phyloP scores from a whole-genome alignment of 2,329 filamentous ascomycete genomes.

The Alternaria sp. region DNA sequence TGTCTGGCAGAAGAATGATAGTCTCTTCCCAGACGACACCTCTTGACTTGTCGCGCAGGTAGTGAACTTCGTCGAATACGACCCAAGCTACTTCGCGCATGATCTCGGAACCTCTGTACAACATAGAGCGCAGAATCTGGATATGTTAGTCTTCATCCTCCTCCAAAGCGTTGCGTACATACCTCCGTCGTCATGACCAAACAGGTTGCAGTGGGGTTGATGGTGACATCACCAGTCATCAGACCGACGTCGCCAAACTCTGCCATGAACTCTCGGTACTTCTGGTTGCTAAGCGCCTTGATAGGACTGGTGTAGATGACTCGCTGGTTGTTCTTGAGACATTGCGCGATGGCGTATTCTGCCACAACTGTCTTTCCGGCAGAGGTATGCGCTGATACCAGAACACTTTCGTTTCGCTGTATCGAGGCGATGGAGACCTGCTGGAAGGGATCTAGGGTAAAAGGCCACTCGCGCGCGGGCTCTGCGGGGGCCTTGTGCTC shows the following conservation, averaged over 20 bases:
- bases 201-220: slow-evolving; percentile 97
- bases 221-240: slow-evolving; percentile 99
- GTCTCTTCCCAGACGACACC: slow-evolving; percentile 99
- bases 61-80: slow-evolving; percentile 97
- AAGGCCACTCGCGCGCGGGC: slow-evolving; percentile 83
- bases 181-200: slow-evolving; percentile 97
- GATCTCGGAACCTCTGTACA: slow-evolving; percentile 97
- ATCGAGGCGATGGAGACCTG: slow-evolving; percentile 94
- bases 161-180: slow-evolving; percentile 8
- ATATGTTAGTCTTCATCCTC: slow-evolving; percentile 21
- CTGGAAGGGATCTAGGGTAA: slow-evolving; percentile 97
- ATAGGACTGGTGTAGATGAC: slow-evolving; percentile 99
- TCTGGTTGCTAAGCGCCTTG: slow-evolving; percentile 98
- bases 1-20: slow-evolving; percentile 96
- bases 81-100: slow-evolving; percentile 99
- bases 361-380: slow-evolving; percentile 98
- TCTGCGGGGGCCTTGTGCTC: slow-evolving; percentile 89
- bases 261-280: slow-evolving; percentile 93
- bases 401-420: slow-evolving; percentile 91
- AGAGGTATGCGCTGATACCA: slow-evolving; percentile 96
- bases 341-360: slow-evolving; percentile 97
- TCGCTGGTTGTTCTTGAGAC: slow-evolving; percentile 94
- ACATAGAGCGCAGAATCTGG: slow-evolving; percentile 92
- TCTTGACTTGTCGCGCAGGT: slow-evolving; percentile 90
- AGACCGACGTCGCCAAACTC: slow-evolving; percentile 96